These are phyloP conservation scores for Cladochytrium tenue DNA, from an alignment of 371 early-diverging fungal genomes.

Conservation along the genomic window DNA sequence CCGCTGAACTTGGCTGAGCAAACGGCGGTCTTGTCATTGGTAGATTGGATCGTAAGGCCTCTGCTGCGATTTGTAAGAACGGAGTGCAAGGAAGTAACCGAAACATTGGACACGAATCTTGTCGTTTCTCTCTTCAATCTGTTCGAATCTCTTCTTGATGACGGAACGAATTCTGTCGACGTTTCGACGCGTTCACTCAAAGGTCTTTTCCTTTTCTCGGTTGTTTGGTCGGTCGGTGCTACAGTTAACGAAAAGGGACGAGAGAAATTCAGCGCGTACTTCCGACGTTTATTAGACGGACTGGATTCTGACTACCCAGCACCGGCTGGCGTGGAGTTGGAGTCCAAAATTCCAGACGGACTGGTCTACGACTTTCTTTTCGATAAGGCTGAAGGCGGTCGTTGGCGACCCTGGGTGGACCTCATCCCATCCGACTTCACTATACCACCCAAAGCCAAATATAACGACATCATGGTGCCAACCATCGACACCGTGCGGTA, in stretches of 20 bases:
- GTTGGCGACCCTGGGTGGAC: slow-evolving; percentile 47
- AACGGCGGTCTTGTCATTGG: slow-evolving; percentile 29
- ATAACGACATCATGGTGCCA: slow-evolving; percentile 54
- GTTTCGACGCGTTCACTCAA: slow-evolving; percentile 31
- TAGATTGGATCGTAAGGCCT: slow-evolving; percentile 47
- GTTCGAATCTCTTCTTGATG: slow-evolving; percentile 47
- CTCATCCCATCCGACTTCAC: slow-evolving; percentile 33
- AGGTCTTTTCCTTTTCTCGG: slow-evolving; percentile 39
- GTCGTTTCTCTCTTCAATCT: slow-evolving; percentile 44
- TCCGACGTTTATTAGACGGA: slow-evolving; percentile 24
- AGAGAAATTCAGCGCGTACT: slow-evolving; percentile 36
- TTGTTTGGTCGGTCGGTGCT: slow-evolving; percentile 47
- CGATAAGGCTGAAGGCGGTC: slow-evolving; percentile 36
- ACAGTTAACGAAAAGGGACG: slow-evolving; percentile 43
- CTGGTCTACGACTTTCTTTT: slow-evolving; percentile 47
- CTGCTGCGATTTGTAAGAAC: slow-evolving; percentile 38
- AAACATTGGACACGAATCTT: slow-evolving; percentile 47
- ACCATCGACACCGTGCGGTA: slow-evolving; percentile 55
- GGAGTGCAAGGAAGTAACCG: slow-evolving; percentile 44
- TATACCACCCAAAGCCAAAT: slow-evolving; percentile 51
- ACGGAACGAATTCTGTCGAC: slow-evolving; percentile 23
- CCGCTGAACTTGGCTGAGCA: slow-evolving; percentile 28
- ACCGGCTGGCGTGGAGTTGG: slow-evolving; percentile 30
- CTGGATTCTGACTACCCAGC: slow-evolving; percentile 9
- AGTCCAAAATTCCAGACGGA: slow-evolving; percentile 34